Evolutionary conservation across 2,329 filamentous ascomycete species (phyloP).

Genomic region (Aspergillus amoenus): DNA sequence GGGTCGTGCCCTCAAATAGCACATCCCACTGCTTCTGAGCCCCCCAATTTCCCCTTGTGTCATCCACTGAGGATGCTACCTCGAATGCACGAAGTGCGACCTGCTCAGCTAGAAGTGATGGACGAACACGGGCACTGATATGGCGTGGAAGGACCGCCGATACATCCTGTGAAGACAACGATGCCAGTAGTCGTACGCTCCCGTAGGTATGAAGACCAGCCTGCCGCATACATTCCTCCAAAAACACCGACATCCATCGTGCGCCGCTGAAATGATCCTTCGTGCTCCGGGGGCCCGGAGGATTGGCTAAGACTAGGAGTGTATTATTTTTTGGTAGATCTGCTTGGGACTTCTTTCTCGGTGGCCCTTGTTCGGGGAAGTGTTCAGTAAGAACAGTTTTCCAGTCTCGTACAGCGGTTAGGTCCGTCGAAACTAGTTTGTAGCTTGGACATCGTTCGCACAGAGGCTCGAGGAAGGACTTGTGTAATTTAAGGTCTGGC

Average conservation of each 20-base stretch:
- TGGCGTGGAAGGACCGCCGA: conserved; percentile 59
- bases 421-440: conserved; percentile 53
- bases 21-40: conserved; percentile 27
- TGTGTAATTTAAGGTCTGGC: conserved; percentile 60
- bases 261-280: conserved; percentile 50
- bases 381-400: conserved; percentile 29
- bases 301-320: conserved; percentile 70
- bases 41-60: conserved; percentile 18
- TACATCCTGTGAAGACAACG: conserved; percentile 65
- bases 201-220: conserved; percentile 72
- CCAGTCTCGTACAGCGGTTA: conserved; percentile 61
- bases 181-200: conserved; percentile 74
- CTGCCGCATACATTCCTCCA: conserved; percentile 57
- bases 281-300: conserved; percentile 56
- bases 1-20: conserved; percentile 23
- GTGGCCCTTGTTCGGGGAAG: conserved; percentile 56
- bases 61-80: conserved; percentile 49
- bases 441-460: conserved; percentile 49
- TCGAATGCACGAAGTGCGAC: conserved; percentile 47
- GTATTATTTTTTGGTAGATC: conserved; percentile 63
- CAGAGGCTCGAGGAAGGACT: conserved; percentile 61
- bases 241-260: conserved; percentile 56
- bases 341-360: conserved; percentile 39
- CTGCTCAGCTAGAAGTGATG: conserved; percentile 61
- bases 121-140: conserved; percentile 56